Conservation (phyloP, 1,284 basidiomycete genomes). For the Erythrobasidium hasegawianum region DNA sequence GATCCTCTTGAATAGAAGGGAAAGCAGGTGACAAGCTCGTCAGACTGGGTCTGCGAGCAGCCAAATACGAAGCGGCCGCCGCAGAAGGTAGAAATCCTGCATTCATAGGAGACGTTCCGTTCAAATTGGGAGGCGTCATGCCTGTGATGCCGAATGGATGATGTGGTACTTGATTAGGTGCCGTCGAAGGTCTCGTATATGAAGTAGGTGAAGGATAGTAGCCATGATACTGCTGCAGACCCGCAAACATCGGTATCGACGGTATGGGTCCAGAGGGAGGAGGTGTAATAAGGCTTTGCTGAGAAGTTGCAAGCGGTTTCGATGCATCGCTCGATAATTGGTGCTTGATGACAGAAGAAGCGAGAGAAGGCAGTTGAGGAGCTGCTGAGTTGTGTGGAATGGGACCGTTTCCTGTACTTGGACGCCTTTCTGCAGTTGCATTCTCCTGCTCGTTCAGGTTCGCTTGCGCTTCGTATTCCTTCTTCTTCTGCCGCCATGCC, state of each 20-base stretch:
- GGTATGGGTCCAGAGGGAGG: not conserved
- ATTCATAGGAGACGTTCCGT: not conserved
- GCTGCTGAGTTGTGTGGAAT: slow-evolving; percentile 2
- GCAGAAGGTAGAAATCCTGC: not conserved
- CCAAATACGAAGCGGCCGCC: slow-evolving; percentile 8
- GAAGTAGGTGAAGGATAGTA: not conserved
- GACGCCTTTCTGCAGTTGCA: slow-evolving; percentile 1
- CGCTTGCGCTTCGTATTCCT: slow-evolving; percentile 24
- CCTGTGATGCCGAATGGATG: slow-evolving; percentile 8
- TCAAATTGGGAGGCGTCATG: not conserved
- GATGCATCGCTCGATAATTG: not conserved
- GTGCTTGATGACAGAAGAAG: not conserved
- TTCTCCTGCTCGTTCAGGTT: not conserved
- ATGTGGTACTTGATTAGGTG: slow-evolving; percentile 19
- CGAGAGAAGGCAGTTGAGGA: not conserved
- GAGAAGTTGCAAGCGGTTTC: not conserved
- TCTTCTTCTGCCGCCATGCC: slow-evolving; percentile 31
- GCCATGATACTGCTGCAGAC: not conserved
- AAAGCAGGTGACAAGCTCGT: slow-evolving; percentile 51
- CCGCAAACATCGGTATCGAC: not conserved
- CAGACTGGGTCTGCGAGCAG: slow-evolving; percentile 46
- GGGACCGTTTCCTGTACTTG: slow-evolving; percentile 2
- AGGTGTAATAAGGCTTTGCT: not conserved
- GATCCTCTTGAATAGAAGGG: slow-evolving; percentile 23
- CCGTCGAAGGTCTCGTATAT: slow-evolving; percentile 11